A percentile compares a stretch with the other conserved stretches of the same genome.
Evolutionary conservation across 257 asterid species (phyloP).

Genomic region (Primulina tabacum): DNA sequence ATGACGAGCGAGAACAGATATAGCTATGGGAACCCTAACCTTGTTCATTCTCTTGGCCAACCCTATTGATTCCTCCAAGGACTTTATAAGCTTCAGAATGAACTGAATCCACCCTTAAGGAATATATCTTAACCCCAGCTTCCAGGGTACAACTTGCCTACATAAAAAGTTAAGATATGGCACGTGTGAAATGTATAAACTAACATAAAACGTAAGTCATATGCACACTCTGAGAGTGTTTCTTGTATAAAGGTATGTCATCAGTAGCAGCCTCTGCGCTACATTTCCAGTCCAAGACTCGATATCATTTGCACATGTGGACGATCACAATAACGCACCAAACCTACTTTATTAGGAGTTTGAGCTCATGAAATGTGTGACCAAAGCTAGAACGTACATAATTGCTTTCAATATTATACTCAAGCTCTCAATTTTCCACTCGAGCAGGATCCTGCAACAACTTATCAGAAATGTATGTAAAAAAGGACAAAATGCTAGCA

Average conservation of each 20-base stretch:
- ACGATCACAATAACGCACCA: neutral
- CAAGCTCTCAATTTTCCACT: neutral
- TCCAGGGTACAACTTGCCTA: constrained; percentile 99
- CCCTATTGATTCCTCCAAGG: constrained; percentile 95
- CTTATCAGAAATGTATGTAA: too few species aligned
- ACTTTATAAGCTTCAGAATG: constrained; percentile 97
- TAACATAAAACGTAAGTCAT: neutral
- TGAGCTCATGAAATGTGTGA: neutral
- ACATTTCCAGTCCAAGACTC: neutral
- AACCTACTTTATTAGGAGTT: neutral
- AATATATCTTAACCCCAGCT: constrained; percentile 97
- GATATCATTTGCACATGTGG: constrained; percentile 7
- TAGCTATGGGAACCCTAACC: constrained; percentile 41
- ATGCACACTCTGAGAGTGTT: constrained; percentile 3
- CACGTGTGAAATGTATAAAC: constrained; percentile 5
- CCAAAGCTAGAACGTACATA: neutral
- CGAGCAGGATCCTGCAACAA: neutral
- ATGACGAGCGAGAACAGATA: constrained; percentile 10
- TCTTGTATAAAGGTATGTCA: neutral
- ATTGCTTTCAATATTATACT: constrained; percentile 11
- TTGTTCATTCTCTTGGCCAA: constrained; percentile 75
- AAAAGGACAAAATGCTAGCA: too few species aligned
- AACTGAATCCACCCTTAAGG: constrained; percentile 94
- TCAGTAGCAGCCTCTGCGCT: neutral
- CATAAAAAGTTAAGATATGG: constrained; percentile 17